A percentile compares a stretch with the other conserved stretches of the same genome.
Evolutionary conservation across 2,329 filamentous ascomycete genomes (phyloP).

Genomic region (Ustulina deusta): DNA sequence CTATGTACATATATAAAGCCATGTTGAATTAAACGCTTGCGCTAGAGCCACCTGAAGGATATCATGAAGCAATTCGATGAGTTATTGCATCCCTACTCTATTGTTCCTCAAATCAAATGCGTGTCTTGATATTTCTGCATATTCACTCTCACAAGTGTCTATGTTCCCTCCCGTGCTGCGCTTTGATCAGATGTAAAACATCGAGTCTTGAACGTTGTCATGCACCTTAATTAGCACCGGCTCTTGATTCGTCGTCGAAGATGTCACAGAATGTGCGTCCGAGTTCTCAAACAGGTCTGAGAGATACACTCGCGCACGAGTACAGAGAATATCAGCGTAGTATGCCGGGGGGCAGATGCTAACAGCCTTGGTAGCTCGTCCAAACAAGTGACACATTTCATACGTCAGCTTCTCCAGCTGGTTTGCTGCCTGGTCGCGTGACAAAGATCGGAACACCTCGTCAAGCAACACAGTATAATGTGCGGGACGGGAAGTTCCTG

Average conservation of each 20-base stretch:
- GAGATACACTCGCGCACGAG: conserved; percentile 79
- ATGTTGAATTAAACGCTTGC: neutral
- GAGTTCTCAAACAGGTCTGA: conserved; percentile 68
- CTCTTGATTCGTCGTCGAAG: neutral
- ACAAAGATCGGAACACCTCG: conserved; percentile 69
- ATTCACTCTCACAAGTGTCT: conserved; percentile 11
- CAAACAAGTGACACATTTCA: conserved; percentile 84
- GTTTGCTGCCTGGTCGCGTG: conserved; percentile 65
- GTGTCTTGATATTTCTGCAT: neutral
- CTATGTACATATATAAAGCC: neutral
- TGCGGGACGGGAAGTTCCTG: conserved; percentile 78
- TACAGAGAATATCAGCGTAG: conserved; percentile 88
- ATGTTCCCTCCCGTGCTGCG: neutral
- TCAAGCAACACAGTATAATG: conserved; percentile 84
- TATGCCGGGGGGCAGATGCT: conserved; percentile 90
- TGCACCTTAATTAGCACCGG: conserved; percentile 52
- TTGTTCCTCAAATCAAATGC: neutral
- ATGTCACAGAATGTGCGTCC: conserved; percentile 47
- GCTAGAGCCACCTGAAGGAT: neutral
- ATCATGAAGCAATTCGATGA: too few relatives aligned
- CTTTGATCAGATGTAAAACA: conserved; percentile 67
- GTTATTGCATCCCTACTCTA: too few relatives aligned
- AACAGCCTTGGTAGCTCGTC: conserved; percentile 88
- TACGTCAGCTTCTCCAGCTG: conserved; percentile 79
- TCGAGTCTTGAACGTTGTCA: conserved; percentile 57